Evolutionary conservation across 2,329 filamentous ascomycete species (phyloP), one percentile per base, ranked within the genome.

Genomic region (Sarocladium oryzae): DNA sequence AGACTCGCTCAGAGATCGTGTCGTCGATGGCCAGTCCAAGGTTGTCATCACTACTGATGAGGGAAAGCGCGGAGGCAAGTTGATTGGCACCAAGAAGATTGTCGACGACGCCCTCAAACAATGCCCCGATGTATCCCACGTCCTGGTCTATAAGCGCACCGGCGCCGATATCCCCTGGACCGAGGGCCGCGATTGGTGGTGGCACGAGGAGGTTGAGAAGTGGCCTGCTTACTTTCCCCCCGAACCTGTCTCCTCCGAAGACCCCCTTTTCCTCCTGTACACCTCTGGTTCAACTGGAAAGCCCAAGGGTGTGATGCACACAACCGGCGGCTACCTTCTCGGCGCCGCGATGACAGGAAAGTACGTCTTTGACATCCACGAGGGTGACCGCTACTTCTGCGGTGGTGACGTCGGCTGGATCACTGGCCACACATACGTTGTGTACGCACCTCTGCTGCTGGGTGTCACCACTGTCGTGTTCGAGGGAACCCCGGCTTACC

Each of bases 361-460:
- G 73, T 97, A 99, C 69, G 92, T 97, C 56, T 99, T 99, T 66
- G 93, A 99, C 68, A 95, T 99, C 56, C 93, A 99, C 68, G 86
- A 91, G 56, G 84, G 87, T 51, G 93, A 99, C 69, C 83, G 82
- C 56, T 96, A 93, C 79, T 97, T 97, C 79, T 99, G 93, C 62
- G 93, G 91, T 69, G 93, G 93, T 68, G 93, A 99, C 64, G 92
- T 99, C 38, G 93, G 93, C 57, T 99, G 93, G 93, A 97, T 99
- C 67, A 99, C 93, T 26, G 93, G 93, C 16, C 93, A 99, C 74
- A 96, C 93, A 21, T 99, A 99, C 63, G 92, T 97, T 52, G 92
- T 99, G 35, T 99, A 99, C 66, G 90, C 93, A 10, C 93, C 93
- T 57, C 78, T 99, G 50, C 78, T 99, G 41, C 83, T 97, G 45